Evolutionary conservation across 495 filamentous ascomycete species (phyloP), one percentile per base, ranked within the genome.

Genomic region (Lophium mytilinum): DNA sequence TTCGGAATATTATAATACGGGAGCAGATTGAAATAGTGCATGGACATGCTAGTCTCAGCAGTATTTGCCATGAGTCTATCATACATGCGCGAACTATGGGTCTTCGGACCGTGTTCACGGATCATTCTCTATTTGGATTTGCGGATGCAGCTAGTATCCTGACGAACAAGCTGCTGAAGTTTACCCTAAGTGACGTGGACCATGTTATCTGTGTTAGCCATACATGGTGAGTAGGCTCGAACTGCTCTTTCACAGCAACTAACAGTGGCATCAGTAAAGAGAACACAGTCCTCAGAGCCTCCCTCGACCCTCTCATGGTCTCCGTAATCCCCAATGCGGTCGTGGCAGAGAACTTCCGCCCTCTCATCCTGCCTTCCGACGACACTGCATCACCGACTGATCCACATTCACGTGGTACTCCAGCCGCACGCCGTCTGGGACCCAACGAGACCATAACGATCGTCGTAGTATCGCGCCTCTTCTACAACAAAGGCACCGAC

Each of bases 401-500:
- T 8, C 67, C 69, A 33, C 69, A 72, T 43, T 47, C 66, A 40
- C 66, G 74, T 56, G 57, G 76, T 72, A 63, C 76, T 56, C 66
- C 81, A 42, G 37, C 68, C 14, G 76, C 76, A 17, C 75, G 69
- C 33, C 76, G 70, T 21, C 77, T 95, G 18, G 87, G 88, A 0
- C 89, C 90, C 1, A 76, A 88, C 50, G 89, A 94, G 60, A 87
- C 80, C 12, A 93, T 98, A 60, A 97, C 91, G 4, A 97, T 97
- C 55, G 90, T 97, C 0, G 92, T 97, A 4, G 91, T 98, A 34
- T 96, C 91, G 5, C 89, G 93, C 18, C 86, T 98, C 11, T 98
- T 96, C 70, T 96, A 97, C 74, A 98, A 98, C 73, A 98, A 98
- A 69, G 93, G 93, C 45, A 97, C 90, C 6, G 94, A 96, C 70